Evolutionary conservation across 192 early-diverging fungal species (phyloP).

Genomic region (Coemansia erecta): DNA sequence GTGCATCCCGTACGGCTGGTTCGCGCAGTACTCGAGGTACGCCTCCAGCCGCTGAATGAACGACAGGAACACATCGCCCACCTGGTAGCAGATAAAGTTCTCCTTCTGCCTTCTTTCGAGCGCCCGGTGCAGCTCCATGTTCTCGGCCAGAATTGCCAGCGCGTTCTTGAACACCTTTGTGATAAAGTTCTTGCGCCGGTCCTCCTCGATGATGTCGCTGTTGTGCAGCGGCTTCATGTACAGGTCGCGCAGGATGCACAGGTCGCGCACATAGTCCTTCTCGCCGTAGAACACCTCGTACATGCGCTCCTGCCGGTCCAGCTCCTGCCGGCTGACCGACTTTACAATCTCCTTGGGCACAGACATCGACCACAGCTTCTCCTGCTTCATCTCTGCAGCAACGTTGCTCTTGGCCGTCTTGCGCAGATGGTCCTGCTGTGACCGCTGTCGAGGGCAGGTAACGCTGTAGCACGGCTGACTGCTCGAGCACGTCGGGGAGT

Average conservation of each 20-base stretch:
- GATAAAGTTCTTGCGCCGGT: constrained; percentile 69
- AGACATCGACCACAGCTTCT: constrained; percentile 79
- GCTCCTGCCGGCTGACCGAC: constrained; percentile 69
- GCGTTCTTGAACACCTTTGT: constrained; percentile 79
- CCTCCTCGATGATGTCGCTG: constrained; percentile 63
- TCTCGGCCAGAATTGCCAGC: constrained; percentile 60
- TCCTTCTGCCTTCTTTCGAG: constrained; percentile 65
- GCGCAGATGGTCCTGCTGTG: constrained; percentile 52
- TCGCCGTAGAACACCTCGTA: constrained; percentile 91
- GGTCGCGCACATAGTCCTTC: constrained; percentile 86
- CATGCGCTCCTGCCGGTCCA: constrained; percentile 89
- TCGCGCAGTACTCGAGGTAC: constrained; percentile 84
- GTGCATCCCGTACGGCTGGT: constrained; percentile 80
- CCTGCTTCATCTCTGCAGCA: constrained; percentile 58
- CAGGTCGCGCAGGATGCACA: constrained; percentile 76
- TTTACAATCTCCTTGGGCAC: constrained; percentile 74
- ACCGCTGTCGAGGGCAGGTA: constrained; percentile 72
- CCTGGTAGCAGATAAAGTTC: constrained; percentile 68
- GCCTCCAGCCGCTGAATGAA: constrained; percentile 70
- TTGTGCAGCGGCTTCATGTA: constrained; percentile 65
- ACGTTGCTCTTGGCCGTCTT: constrained; percentile 51
- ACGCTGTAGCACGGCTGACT: constrained; percentile 87
- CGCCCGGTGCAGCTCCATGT: constrained; percentile 60
- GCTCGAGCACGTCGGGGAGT: constrained; percentile 85
- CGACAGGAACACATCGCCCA: constrained; percentile 83